phyloP scores from a whole-genome alignment of 2,329 filamentous ascomycete genomes.

The Xylaria sp. region DNA sequence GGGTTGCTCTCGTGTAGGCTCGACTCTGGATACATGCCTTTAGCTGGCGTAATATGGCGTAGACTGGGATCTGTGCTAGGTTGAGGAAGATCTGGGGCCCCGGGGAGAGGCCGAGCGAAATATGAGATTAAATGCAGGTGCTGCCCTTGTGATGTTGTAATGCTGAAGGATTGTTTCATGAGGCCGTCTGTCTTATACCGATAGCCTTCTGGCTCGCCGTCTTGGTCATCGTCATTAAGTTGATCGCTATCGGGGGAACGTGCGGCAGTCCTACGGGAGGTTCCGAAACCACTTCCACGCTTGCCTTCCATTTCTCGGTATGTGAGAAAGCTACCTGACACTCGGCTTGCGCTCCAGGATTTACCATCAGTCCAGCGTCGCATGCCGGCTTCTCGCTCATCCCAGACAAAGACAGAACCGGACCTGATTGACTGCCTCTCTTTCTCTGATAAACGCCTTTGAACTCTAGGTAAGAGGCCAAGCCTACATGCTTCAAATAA shows the following conservation, averaged over 20 bases:
- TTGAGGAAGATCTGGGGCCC: conserved; percentile 78
- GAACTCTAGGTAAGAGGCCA: conserved; percentile 88
- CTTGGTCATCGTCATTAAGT: conserved; percentile 85
- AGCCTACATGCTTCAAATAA: conserved; percentile 97
- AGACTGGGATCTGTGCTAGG: conserved; percentile 84
- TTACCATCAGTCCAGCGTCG: conserved; percentile 98
- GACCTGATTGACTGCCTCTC: conserved; percentile 96
- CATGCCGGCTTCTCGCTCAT: conserved; percentile 98
- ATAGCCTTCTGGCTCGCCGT: conserved; percentile 89
- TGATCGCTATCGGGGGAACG: conserved; percentile 87
- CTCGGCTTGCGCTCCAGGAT: conserved; percentile 97
- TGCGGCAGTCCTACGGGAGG: conserved; percentile 66
- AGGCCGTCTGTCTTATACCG: conserved; percentile 95
- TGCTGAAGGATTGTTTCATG: conserved; percentile 99
- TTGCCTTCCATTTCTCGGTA: conserved; percentile 99
- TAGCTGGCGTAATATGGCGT: conserved; percentile 84
- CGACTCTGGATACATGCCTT: conserved; percentile 97
- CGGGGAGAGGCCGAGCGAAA: conserved; percentile 83
- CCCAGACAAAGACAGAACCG: conserved; percentile 99
- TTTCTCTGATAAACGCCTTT: conserved; percentile 93
- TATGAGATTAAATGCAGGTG: conserved; percentile 98
- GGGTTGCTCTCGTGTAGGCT: conserved; percentile 87
- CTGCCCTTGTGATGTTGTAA: conserved; percentile 87
- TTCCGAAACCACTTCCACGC: conserved; percentile 80
- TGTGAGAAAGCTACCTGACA: conserved; percentile 96